Conservation (phyloP, 2,329 filamentous ascomycete species). For the Dactylellina cionopaga region DNA sequence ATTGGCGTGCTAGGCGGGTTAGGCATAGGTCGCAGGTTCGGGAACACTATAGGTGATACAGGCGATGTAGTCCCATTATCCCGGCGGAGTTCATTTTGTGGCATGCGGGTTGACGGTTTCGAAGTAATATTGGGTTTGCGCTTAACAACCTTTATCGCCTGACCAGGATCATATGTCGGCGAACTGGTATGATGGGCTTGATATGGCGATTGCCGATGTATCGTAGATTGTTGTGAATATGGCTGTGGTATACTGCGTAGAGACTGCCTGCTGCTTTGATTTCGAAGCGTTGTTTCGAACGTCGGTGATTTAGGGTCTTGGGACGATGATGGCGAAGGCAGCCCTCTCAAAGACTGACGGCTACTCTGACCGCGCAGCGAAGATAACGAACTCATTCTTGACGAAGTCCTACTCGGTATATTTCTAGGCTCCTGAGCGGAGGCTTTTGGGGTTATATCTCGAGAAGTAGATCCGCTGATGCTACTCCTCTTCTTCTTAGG, state of each 20-base stretch:
- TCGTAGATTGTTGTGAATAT: slow-evolving; percentile 12
- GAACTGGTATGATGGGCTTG: slow-evolving; percentile 17
- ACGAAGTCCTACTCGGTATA: slow-evolving; percentile 36
- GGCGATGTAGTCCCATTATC: slow-evolving; percentile 26
- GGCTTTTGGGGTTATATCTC: slow-evolving; percentile 34
- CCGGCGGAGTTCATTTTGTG: not conserved
- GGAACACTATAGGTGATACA: slow-evolving; percentile 39
- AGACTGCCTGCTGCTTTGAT: slow-evolving; percentile 26
- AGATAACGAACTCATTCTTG: slow-evolving; percentile 25
- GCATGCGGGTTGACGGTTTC: slow-evolving; percentile 5
- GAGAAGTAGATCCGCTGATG: slow-evolving; percentile 15
- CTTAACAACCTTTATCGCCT: slow-evolving; percentile 51
- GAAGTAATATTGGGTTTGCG: slow-evolving; percentile 39
- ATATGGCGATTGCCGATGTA: not conserved
- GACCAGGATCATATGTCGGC: slow-evolving; percentile 29
- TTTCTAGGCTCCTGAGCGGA: slow-evolving; percentile 35
- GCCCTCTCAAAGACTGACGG: slow-evolving; percentile 23
- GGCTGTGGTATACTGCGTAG: slow-evolving; percentile 15
- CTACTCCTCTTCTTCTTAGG: slow-evolving; percentile 42
- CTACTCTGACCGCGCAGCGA: slow-evolving; percentile 34
- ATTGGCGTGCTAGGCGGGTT: slow-evolving; percentile 47
- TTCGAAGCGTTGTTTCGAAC: slow-evolving; percentile 9
- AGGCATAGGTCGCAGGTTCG: slow-evolving; percentile 17
- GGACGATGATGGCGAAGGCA: slow-evolving; percentile 13
- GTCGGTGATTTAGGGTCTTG: slow-evolving; percentile 9